A percentile compares a stretch with the other conserved stretches of the same genome.
Conservation (phyloP, 768 basidiomycete species). For the Scleroderma bovista region DNA sequence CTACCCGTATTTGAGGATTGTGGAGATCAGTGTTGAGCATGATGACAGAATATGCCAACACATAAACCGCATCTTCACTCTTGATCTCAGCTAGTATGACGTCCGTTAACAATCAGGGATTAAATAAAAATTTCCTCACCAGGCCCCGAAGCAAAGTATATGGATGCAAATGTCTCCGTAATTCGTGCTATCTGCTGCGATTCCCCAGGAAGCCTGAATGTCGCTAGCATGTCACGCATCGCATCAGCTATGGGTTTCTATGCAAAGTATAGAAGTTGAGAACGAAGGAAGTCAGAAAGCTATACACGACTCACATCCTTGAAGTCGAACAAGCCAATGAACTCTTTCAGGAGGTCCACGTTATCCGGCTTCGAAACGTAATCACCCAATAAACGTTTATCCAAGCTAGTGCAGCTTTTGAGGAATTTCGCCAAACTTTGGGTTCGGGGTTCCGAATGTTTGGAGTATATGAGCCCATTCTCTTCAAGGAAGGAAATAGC, state of each 20-base stretch:
- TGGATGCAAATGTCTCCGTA: slow-evolving; percentile 89
- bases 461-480: slow-evolving; percentile 78
- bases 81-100: slow-evolving; percentile 70
- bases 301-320: slow-evolving; percentile 52
- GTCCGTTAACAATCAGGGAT: not conserved
- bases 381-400: slow-evolving; percentile 92
- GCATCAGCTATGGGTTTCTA: slow-evolving; percentile 96
- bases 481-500: slow-evolving; percentile 91
- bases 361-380: slow-evolving; percentile 89
- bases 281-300: not conserved
- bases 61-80: slow-evolving; percentile 88
- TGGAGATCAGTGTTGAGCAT: slow-evolving; percentile 98
- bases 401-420: slow-evolving; percentile 76
- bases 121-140: slow-evolving; percentile 35
- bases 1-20: slow-evolving; percentile 85
- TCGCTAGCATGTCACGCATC: slow-evolving; percentile 89
- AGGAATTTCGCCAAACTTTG: slow-evolving; percentile 80
- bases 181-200: slow-evolving; percentile 90
- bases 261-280: not conserved
- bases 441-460: slow-evolving; percentile 53
- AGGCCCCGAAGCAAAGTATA: slow-evolving; percentile 82
- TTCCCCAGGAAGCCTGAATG: slow-evolving; percentile 93
- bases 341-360: slow-evolving; percentile 76
- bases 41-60: slow-evolving; percentile 92
- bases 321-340: slow-evolving; percentile 87